Evolutionary conservation across 441 rosid species (phyloP).

Genomic region (Pelargonium myrrhifolium): DNA sequence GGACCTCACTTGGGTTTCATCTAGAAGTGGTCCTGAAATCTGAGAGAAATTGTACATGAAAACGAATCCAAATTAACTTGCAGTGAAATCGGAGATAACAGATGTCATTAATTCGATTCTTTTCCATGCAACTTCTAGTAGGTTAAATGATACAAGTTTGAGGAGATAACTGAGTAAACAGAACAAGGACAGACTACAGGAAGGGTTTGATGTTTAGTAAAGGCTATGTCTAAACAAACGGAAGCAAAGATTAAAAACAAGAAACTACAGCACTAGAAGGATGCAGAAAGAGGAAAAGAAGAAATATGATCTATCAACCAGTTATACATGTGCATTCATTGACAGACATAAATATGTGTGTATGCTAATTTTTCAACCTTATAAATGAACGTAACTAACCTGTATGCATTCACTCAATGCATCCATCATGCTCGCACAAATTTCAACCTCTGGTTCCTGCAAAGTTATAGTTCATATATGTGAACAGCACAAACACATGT

Average conservation of each 20-base stretch:
- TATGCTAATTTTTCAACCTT: neutral
- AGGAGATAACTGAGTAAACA: no score
- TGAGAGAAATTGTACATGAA: constrained; percentile 30
- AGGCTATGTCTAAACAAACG: no score
- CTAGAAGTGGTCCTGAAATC: constrained; percentile 78
- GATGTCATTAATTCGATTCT: no score
- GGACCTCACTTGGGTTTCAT: constrained; percentile 82
- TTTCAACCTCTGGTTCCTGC: constrained; percentile 99
- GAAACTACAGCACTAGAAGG: no score
- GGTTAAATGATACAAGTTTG: no score
- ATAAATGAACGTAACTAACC: constrained; percentile 34
- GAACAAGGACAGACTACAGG: no score
- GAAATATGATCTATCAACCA: neutral
- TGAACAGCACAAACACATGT: neutral
- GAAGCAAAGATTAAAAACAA: no score
- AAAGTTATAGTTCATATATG: constrained; percentile 2
- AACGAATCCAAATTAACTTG: neutral
- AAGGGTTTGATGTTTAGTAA: no score
- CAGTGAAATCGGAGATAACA: neutral
- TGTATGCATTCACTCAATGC: constrained; percentile 93
- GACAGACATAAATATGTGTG: neutral
- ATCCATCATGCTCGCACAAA: constrained; percentile 93
- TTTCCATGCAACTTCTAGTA: no score
- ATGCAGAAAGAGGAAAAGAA: no score
- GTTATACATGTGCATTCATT: neutral